Percentiles rank a stretch among this genome's conserved stretches.
These are phyloP conservation scores for Mangifera indica DNA, from an alignment of 345 rosid species.

Conservation along the genomic window DNA sequence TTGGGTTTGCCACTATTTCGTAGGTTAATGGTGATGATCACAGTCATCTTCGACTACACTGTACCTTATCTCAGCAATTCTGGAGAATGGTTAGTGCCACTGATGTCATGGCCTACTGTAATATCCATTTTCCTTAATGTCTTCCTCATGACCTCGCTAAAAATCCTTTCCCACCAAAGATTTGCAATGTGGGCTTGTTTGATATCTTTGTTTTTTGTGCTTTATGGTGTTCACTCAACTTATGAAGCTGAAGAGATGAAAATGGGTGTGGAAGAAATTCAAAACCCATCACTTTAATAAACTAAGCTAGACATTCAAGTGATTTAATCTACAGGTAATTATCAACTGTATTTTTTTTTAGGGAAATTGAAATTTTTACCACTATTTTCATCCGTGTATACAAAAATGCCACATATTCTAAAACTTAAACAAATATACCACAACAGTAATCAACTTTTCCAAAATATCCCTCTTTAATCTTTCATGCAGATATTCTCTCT, in stretches of 20 bases:
- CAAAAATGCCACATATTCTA: no score
- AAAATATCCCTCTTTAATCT: no score
- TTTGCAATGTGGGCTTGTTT: slow-evolving; percentile 73
- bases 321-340: slow-evolving; percentile 30
- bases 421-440: no score
- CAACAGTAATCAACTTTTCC: no score
- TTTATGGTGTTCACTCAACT: slow-evolving; percentile 88
- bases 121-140: slow-evolving; percentile 68
- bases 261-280: slow-evolving; percentile 24
- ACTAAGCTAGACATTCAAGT: slow-evolving; percentile 46
- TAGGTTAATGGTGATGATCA: slow-evolving; percentile 35
- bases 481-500: no score
- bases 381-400: no score
- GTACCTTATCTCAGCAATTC: slow-evolving; percentile 25
- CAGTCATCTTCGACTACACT: slow-evolving; percentile 48
- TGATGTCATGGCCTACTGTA: slow-evolving; percentile 94
- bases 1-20: slow-evolving; percentile 60
- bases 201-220: slow-evolving; percentile 61
- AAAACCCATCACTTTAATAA: slow-evolving; percentile 37
- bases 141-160: slow-evolving; percentile 68
- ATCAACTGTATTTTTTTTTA: no score
- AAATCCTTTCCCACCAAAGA: slow-evolving; percentile 53
- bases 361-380: no score
- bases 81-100: slow-evolving; percentile 68
- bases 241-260: slow-evolving; percentile 74